Base-by-base conservation (phyloP, 2,329 filamentous ascomycete species). In the Colletotrichum ledebouriae region DNA sequence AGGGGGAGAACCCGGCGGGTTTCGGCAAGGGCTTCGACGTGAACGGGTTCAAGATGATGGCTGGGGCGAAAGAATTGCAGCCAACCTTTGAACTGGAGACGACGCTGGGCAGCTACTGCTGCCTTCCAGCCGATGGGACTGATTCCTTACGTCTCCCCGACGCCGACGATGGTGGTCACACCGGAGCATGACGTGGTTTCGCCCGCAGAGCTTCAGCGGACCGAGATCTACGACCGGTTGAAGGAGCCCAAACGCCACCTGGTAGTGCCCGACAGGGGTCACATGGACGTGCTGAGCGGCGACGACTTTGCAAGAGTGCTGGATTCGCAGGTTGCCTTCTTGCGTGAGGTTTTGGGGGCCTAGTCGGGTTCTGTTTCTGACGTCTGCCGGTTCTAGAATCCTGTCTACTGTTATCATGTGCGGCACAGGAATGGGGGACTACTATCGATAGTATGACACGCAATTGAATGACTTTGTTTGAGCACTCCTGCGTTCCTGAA, bases 1-100 rank as follows among this genome's bases (percentile, higher is more conserved):
- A 75, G 11, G 81, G 80, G 7, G 75, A 80, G 60, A 80, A 80
- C 57, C 77, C 78, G 2, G 76, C 74, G 2, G 79, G 79, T 12
- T 75, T 81, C 59, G 75, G 73, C 13, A 63, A 42, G 29, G 46
- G 58, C 25, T 44, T 59, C 56, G 53, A 60, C 29, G 58, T 72
- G 0, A 70, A 76, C 57, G 70, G 70, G n/a, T 72, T 37, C 53
- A 57, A 39, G 11, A 59, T 61, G 33, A 63, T 53, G 10, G 13
- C 47, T 1, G 17, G 52, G 3, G 49, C 64, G 12, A 17, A 15
- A 7, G 41, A 46, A 15, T 5, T 67, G 9, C 29, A 49, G 29
- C 70, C 75, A 1, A 70, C 69, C 44, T 77, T 75, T n/a, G 62
- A 71, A 2, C 55, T 73, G 46, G 70, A 70, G 25, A 77, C 73